Base-by-base conservation (phyloP, 2,329 filamentous ascomycete genomes). In the Alternaria sp. region DNA sequence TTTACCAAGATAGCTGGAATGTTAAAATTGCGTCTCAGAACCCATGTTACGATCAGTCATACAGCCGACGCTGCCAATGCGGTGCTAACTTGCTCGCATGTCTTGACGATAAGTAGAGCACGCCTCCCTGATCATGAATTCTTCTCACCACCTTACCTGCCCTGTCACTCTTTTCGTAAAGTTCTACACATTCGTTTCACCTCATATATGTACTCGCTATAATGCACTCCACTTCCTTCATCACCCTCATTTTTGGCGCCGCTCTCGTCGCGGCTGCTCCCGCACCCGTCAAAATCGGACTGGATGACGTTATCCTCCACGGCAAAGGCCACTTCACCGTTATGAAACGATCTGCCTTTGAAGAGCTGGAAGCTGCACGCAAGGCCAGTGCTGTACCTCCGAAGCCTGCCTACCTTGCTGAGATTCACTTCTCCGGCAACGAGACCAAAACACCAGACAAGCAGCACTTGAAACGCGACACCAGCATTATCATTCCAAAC, bases 221-320 rank as follows among this genome's bases (percentile, higher is more conserved):
- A 6, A 76, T 76, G 73, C 67, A 69, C 26, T 64, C 73, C 56
- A 61, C 64, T 33, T 55, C 66, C 50, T 10, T 65, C 21, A 30
- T 70, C 20, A 56, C 64, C n/a, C 49, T 73, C n/a, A 60, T 59
- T 43, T 71, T 65, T 23, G 63, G 66, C 41, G 58, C 62, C 23
- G 60, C 63, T 18, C 50, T 68, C 12, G 61, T 68, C 9, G 60
- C 65, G 15, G 73, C 73, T 4, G 63, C 66, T 28, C 69, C 71
- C 28, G 54, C 59, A 25, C 60, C 69, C 23, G 58, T 76, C 25
- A 46, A n/a, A 12, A 50, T 76, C 7, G 55, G 65, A 8, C 25
- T 33, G 4, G 71, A 76, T 55, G 73, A 76, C 51, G 68, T 74
- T n/a, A 64, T 76, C 20, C 72, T 76, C 15, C 71, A 73, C 23